Evolutionary conservation across 345 rosid genomes (phyloP).

Genomic region (Populus davidiana): DNA sequence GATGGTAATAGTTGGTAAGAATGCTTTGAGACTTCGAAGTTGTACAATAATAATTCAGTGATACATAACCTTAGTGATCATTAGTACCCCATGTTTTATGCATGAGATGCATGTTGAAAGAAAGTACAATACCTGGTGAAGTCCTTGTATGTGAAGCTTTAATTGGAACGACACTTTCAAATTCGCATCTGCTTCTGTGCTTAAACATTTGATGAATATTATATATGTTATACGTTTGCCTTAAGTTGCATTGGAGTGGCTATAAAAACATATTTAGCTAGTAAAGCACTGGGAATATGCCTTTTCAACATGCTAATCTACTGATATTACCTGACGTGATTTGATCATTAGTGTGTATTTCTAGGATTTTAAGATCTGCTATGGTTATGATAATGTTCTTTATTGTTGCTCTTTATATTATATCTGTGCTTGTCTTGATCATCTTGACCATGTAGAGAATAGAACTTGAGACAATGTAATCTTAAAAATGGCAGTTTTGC

Average conservation of each 20-base stretch:
- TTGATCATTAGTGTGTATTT: neutral
- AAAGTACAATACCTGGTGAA: constrained; percentile 30
- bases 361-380: neutral
- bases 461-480: neutral
- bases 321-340: neutral
- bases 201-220: constrained; percentile 29
- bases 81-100: constrained; percentile 33
- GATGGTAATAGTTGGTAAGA: constrained; percentile 94
- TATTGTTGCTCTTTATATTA: neutral
- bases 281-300: constrained; percentile 2
- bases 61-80: constrained; percentile 46
- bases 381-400: neutral
- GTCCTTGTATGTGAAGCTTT: constrained; percentile 28
- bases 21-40: constrained; percentile 68
- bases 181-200: constrained; percentile 23
- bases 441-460: neutral
- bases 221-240: constrained; percentile 13
- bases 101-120: constrained; percentile 38
- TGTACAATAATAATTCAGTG: constrained; percentile 51
- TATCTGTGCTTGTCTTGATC: neutral
- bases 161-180: constrained; percentile 14
- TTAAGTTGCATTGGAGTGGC: constrained; percentile 9
- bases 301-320: neutral
- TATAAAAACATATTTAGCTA: neutral
- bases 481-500: neutral